Conservation (phyloP, 495 filamentous ascomycete genomes). For the Sordaria brevicollis region DNA sequence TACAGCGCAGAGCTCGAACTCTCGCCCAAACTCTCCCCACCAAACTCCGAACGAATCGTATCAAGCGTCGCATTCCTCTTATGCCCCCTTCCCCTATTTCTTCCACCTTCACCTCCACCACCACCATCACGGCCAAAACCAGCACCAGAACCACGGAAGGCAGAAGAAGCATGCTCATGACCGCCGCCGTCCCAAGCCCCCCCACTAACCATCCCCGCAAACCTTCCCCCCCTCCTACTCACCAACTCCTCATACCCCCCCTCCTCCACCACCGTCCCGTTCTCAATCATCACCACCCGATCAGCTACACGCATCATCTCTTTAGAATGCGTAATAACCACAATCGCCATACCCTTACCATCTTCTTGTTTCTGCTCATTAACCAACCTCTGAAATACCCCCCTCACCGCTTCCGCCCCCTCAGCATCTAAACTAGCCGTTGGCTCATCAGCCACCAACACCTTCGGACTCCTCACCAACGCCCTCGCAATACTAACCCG, state of each 20-base stretch:
- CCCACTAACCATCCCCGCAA: conserved; percentile 23
- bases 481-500: conserved; percentile 75
- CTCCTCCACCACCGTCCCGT: conserved; percentile 55
- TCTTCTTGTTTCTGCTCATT: background rate
- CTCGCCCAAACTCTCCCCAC: background rate
- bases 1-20: background rate
- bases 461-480: conserved; percentile 52
- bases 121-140: too few species aligned
- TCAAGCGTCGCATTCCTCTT: background rate
- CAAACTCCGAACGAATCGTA: background rate
- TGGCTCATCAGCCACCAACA: conserved; percentile 82
- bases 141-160: too few species aligned
- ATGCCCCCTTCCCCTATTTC: too few species aligned
- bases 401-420: conserved; percentile 55
- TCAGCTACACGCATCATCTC: conserved; percentile 80
- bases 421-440: conserved; percentile 70
- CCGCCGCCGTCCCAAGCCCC: background rate
- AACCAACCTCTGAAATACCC: conserved; percentile 48
- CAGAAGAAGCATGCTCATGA: too few species aligned
- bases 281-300: conserved; percentile 57
- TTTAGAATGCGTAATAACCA: conserved; percentile 68
- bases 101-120: too few species aligned
- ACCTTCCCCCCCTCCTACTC: conserved; percentile 15
- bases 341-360: conserved; percentile 36
- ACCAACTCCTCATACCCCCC: conserved; percentile 50